These are phyloP conservation scores for Stachybotrys chartarum DNA, from an alignment of 2,329 filamentous ascomycete species.

Conservation along the genomic window DNA sequence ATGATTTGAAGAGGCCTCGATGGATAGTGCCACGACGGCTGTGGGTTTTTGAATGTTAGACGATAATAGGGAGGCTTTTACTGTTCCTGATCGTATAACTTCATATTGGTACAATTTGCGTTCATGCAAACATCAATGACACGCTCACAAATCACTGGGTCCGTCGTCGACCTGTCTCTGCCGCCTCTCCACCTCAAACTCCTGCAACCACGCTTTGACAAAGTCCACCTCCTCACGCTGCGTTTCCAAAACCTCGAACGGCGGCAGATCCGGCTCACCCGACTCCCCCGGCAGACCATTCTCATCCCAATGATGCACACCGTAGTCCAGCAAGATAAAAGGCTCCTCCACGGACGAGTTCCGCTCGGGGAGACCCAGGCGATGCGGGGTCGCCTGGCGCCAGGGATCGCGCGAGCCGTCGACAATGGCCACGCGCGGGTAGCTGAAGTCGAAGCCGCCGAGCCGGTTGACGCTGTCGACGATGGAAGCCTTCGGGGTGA, in stretches of 20 bases:
- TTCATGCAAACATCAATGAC: too few relatives aligned
- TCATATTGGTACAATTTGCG: too few relatives aligned
- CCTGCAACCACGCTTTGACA: constrained; percentile 60
- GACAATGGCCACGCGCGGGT: constrained; percentile 67
- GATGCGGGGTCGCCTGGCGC: constrained; percentile 66
- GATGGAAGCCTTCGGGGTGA: constrained; percentile 51
- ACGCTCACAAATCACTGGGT: neutral
- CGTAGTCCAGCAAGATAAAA: constrained; percentile 64
- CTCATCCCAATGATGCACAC: constrained; percentile 78
- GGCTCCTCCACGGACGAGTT: constrained; percentile 58
- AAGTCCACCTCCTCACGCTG: constrained; percentile 54
- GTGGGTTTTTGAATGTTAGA: too few relatives aligned
- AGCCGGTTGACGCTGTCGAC: constrained; percentile 66
- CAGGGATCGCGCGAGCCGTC: constrained; percentile 77
- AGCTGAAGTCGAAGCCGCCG: constrained; percentile 65
- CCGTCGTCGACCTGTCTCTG: neutral
- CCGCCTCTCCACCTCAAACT: constrained; percentile 36
- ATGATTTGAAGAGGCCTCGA: too few relatives aligned
- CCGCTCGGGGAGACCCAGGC: constrained; percentile 49
- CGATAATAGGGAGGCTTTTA: too few relatives aligned
- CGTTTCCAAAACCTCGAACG: constrained; percentile 47
- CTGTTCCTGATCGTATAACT: too few relatives aligned
- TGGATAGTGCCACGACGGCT: too few relatives aligned
- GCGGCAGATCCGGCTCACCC: constrained; percentile 57
- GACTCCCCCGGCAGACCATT: constrained; percentile 48